phyloP scores from a whole-genome alignment of 177 flowering plant genomes.

The Vitis hybrid region DNA sequence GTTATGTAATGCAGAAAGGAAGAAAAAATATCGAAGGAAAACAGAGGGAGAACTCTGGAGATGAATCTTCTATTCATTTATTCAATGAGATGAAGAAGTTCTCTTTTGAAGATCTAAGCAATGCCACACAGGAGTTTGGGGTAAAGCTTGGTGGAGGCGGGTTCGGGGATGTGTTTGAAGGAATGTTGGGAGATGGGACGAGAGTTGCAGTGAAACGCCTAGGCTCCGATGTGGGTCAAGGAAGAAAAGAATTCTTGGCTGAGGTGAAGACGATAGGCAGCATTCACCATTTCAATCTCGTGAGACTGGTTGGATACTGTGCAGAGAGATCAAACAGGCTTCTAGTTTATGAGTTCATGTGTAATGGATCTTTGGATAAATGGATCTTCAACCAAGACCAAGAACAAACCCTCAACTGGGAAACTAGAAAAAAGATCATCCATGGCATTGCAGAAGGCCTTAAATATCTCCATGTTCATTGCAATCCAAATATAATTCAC shows the following conservation, averaged over 20 bases:
- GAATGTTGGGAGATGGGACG: conserved; percentile 2
- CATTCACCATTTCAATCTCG: conserved; percentile 9
- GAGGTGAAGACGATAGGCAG: conserved; percentile 5
- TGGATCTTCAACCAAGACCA: conserved; percentile 7
- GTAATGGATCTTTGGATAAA: conserved; percentile 9
- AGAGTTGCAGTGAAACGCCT: conserved; percentile 11
- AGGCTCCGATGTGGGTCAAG: neutral
- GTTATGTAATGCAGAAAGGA: too few species aligned
- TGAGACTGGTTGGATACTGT: conserved; percentile 8
- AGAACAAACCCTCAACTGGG: neutral
- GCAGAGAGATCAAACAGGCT: conserved; percentile 4
- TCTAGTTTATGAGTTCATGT: conserved; percentile 8
- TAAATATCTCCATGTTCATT: conserved; percentile 9
- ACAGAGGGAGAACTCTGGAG: too few species aligned
- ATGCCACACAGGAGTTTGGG: neutral
- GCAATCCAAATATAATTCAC: conserved; percentile 1
- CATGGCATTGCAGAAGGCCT: conserved; percentile 6
- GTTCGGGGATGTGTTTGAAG: conserved; percentile 9
- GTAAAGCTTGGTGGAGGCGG: conserved; percentile 12
- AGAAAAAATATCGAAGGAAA: too few species aligned
- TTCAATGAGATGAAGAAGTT: neutral
- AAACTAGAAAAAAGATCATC: neutral
- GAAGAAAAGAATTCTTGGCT: neutral
- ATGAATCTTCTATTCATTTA: too few species aligned
- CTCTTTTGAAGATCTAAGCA: conserved; percentile 6